These are phyloP conservation scores for Annona squamosa DNA, from an alignment of 164 flowering plant species.

Conservation along the genomic window DNA sequence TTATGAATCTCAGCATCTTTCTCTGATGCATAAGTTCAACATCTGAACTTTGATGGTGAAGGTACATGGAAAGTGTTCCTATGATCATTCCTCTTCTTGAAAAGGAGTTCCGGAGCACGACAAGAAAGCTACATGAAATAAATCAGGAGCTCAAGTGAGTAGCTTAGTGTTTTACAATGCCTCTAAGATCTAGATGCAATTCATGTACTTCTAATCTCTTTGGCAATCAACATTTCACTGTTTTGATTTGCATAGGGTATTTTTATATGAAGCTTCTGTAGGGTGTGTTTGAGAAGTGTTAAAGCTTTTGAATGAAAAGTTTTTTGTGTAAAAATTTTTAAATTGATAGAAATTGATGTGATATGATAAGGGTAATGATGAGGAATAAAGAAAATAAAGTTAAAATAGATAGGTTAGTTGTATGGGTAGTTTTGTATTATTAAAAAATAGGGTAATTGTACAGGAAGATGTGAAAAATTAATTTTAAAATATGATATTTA, in stretches of 20 bases:
- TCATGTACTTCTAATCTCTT: neutral
- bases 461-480: too few species aligned
- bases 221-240: neutral
- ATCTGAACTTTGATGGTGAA: slow-evolving; percentile 19
- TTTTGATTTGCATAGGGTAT: neutral
- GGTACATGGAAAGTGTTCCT: slow-evolving; percentile 92
- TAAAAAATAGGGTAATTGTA: too few species aligned
- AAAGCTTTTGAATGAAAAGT: too few species aligned
- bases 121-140: slow-evolving; percentile 65
- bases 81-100: slow-evolving; percentile 91
- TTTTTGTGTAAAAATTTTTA: too few species aligned
- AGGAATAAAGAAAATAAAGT: too few species aligned
- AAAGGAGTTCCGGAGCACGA: slow-evolving; percentile 65
- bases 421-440: too few species aligned
- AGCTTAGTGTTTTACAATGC: neutral
- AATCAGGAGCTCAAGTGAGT: slow-evolving; percentile 77
- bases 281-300: neutral
- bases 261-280: neutral
- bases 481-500: too few species aligned
- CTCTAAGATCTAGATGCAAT: neutral
- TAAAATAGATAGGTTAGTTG: too few species aligned
- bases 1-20: neutral
- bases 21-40: slow-evolving; percentile 3
- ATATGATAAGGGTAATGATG: too few species aligned
- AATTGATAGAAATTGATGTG: too few species aligned